Evolutionary conservation across 495 filamentous ascomycete genomes (phyloP).

Genomic region (Beverwykella pulmonaria): DNA sequence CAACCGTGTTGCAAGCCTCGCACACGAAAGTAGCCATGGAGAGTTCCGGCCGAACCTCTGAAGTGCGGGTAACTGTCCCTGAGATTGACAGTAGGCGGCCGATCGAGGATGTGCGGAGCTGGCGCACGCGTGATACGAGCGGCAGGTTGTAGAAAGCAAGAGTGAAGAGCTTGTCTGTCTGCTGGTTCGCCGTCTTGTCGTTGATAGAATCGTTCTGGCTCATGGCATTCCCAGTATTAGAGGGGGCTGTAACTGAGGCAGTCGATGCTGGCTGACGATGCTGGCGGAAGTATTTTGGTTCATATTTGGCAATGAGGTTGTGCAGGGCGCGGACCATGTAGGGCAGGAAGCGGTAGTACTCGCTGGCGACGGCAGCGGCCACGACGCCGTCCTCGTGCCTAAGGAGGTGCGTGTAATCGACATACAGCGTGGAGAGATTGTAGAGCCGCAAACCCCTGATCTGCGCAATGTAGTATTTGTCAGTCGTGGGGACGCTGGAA

Average conservation of each 20-base stretch:
- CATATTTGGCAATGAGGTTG: slow-evolving; percentile 90
- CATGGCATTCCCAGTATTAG: slow-evolving; percentile 65
- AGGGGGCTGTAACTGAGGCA: slow-evolving; percentile 62
- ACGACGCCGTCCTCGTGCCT: slow-evolving; percentile 67
- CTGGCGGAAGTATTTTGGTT: slow-evolving; percentile 88
- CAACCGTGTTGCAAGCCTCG: slow-evolving; percentile 76
- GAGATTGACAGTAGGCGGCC: slow-evolving; percentile 92
- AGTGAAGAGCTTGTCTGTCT: slow-evolving; percentile 94
- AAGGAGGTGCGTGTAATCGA: slow-evolving; percentile 89
- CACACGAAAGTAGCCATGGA: slow-evolving; percentile 91
- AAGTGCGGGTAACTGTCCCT: slow-evolving; percentile 93
- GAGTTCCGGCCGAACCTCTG: slow-evolving; percentile 92
- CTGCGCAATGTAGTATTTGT: slow-evolving; percentile 96
- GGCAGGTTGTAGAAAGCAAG: slow-evolving; percentile 97
- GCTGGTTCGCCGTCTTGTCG: slow-evolving; percentile 83
- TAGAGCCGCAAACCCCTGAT: slow-evolving; percentile 86
- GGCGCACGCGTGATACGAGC: slow-evolving; percentile 85
- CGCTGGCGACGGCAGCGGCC: slow-evolving; percentile 78
- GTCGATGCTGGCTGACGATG: slow-evolving; percentile 75
- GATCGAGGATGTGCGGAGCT: slow-evolving; percentile 86
- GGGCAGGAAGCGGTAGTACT: slow-evolving; percentile 94
- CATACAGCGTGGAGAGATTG: slow-evolving; percentile 91
- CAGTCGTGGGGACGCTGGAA: slow-evolving; percentile 73
- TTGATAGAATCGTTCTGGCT: slow-evolving; percentile 65
- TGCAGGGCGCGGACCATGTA: slow-evolving; percentile 89